A percentile compares a stretch with the other conserved stretches of the same genome.
phyloP scores from a whole-genome alignment of 2,329 filamentous ascomycete genomes.

The Plectosphaerella cucumerina region DNA sequence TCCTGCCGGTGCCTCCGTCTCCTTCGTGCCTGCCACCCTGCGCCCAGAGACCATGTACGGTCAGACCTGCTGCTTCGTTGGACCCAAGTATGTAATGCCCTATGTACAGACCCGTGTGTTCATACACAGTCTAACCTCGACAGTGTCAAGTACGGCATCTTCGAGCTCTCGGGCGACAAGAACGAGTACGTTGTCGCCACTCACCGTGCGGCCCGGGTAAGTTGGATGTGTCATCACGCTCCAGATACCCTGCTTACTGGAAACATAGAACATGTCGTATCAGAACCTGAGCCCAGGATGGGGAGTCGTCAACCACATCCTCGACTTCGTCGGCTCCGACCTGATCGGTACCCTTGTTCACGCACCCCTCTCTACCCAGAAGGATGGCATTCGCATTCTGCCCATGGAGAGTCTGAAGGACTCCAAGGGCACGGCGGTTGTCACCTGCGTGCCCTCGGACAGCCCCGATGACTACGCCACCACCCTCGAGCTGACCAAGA shows the following conservation, averaged over 20 bases:
- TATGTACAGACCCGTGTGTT: background rate
- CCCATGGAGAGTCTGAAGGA: constrained; percentile 94
- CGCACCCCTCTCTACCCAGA: constrained; percentile 84
- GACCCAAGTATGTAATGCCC: constrained; percentile 43
- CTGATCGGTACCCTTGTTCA: constrained; percentile 85
- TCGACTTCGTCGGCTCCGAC: constrained; percentile 71
- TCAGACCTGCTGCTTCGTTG: constrained; percentile 92
- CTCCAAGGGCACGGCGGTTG: constrained; percentile 93
- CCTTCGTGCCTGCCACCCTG: constrained; percentile 86
- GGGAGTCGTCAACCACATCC: constrained; percentile 66
- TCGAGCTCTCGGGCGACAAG: constrained; percentile 64
- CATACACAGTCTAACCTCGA: background rate
- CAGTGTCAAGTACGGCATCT: constrained; percentile 66
- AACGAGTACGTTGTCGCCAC: constrained; percentile 78
- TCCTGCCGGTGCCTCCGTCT: constrained; percentile 74
- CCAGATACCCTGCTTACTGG: background rate
- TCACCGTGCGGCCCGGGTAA: constrained; percentile 68
- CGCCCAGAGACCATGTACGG: constrained; percentile 99
- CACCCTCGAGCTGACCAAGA: constrained; percentile 82
- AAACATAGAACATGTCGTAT: constrained; percentile 79
- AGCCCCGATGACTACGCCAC: constrained; percentile 95
- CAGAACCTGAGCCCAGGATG: constrained; percentile 80
- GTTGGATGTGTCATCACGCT: background rate
- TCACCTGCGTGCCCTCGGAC: constrained; percentile 93
- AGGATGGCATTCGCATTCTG: constrained; percentile 77